phyloP scores from a whole-genome alignment of 1,139 yeast genomes.

The Suhomyces choctaworum region DNA sequence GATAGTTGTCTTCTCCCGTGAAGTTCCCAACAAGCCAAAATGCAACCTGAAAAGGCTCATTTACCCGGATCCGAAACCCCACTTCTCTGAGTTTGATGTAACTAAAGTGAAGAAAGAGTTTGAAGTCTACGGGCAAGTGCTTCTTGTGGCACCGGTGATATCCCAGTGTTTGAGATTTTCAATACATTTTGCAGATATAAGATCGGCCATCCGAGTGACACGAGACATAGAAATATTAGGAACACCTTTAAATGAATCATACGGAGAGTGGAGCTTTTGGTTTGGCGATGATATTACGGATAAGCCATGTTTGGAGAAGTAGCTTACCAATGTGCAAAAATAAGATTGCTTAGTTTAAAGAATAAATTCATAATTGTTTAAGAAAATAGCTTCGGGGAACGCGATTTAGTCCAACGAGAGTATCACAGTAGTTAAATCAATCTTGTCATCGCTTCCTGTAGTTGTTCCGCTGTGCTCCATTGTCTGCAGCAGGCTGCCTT shows the following conservation, averaged over 20 bases:
- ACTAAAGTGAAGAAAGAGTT: conserved; percentile 50
- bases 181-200: conserved; percentile 61
- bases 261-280: conserved; percentile 61
- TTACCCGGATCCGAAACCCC: conserved; percentile 36
- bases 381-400: too few relatives aligned
- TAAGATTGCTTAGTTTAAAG: too few relatives aligned
- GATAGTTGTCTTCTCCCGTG: conserved; percentile 33
- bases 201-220: conserved; percentile 66
- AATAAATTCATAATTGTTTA: too few relatives aligned
- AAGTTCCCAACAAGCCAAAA: conserved; percentile 25
- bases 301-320: conserved; percentile 34
- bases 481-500: too few relatives aligned
- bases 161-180: conserved; percentile 64
- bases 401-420: too few relatives aligned
- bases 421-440: too few relatives aligned
- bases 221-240: conserved; percentile 36
- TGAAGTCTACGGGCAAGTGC: conserved; percentile 54
- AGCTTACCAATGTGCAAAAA: too few relatives aligned
- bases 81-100: conserved; percentile 34
- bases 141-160: conserved; percentile 68
- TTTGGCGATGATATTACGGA: conserved; percentile 73
- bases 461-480: too few relatives aligned
- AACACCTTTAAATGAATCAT: conserved; percentile 46
- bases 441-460: too few relatives aligned
- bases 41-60: conserved; percentile 23